These are phyloP conservation scores for Microstegium vimineum DNA, from an alignment of 176 grass and related monocot species.

Conservation along the genomic window DNA sequence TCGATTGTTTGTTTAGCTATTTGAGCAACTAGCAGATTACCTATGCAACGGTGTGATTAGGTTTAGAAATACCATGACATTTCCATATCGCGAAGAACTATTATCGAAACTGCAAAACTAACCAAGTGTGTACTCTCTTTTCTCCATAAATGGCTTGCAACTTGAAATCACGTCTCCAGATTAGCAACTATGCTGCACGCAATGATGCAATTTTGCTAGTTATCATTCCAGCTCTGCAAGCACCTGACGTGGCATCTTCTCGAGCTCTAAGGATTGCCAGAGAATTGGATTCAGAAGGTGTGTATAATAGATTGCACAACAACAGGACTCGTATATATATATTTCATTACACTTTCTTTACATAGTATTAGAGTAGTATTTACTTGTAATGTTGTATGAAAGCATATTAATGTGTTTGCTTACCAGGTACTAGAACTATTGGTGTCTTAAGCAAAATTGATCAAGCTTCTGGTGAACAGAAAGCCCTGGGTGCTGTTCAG, in stretches of 20 bases:
- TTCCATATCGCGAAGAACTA: background rate
- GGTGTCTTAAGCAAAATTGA: constrained; percentile 86
- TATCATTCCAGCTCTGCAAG: constrained; percentile 70
- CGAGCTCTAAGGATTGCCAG: constrained; percentile 65
- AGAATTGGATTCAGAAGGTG: constrained; percentile 81
- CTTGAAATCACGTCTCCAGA: constrained; percentile 32
- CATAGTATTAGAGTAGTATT: constrained; percentile 1
- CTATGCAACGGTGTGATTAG: background rate
- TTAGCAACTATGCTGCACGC: constrained; percentile 57
- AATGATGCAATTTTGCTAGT: constrained; percentile 80
- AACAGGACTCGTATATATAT: background rate
- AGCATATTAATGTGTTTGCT: constrained; percentile 11
- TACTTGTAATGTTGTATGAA: constrained; percentile 3
- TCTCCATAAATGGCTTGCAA: constrained; percentile 3
- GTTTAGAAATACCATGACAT: background rate
- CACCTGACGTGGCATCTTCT: constrained; percentile 77
- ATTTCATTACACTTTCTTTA: background rate
- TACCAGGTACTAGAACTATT: constrained; percentile 77
- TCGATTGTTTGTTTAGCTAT: background rate
- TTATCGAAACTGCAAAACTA: background rate
- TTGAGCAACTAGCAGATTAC: background rate
- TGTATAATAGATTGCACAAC: background rate
- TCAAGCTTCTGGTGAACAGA: constrained; percentile 72
- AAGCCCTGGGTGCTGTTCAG: constrained; percentile 69
- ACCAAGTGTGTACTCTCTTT: constrained; percentile 14